A percentile compares a stretch with the other conserved stretches of the same genome.
Conservation (phyloP, 805 yeast genomes). For the Saccharomyces mikatae region DNA sequence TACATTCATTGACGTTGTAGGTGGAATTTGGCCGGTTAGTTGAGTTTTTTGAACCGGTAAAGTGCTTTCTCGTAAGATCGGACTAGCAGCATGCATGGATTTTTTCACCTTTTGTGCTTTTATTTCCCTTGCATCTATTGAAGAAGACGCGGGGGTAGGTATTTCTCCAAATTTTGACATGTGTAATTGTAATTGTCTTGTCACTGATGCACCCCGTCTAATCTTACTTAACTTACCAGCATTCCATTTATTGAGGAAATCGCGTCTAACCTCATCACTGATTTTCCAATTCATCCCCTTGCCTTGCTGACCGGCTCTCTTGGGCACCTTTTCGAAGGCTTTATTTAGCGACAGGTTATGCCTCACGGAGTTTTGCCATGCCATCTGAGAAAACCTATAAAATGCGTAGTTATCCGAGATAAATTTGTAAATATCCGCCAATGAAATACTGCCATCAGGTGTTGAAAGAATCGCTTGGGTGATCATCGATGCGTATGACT, state of each 20-base stretch:
- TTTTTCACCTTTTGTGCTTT: neutral
- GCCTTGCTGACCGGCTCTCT: constrained; percentile 91
- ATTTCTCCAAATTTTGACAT: constrained; percentile 39
- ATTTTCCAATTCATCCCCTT: constrained; percentile 99
- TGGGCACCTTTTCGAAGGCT: constrained; percentile 94
- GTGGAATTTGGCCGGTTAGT: neutral
- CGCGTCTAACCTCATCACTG: constrained; percentile 70
- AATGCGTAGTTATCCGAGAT: constrained; percentile 78
- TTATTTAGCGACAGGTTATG: constrained; percentile 89
- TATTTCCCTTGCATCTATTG: neutral
- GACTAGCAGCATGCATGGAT: neutral
- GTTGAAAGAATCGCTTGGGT: constrained; percentile 91
- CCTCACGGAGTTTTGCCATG: constrained; percentile 97
- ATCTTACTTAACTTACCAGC: constrained; percentile 63
- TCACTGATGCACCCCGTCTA: constrained; percentile 69
- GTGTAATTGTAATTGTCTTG: constrained; percentile 69
- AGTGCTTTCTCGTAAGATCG: neutral
- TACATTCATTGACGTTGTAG: neutral
- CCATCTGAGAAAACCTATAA: constrained; percentile 79
- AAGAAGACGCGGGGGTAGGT: constrained; percentile 20
- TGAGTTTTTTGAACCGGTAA: neutral
- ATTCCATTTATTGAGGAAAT: constrained; percentile 70
- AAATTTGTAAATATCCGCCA: constrained; percentile 88
- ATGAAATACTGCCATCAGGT: constrained; percentile 73
- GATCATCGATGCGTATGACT: constrained; percentile 93